Base-by-base conservation (phyloP, 2,329 filamentous ascomycete species). In the Arachnomyces sp. region DNA sequence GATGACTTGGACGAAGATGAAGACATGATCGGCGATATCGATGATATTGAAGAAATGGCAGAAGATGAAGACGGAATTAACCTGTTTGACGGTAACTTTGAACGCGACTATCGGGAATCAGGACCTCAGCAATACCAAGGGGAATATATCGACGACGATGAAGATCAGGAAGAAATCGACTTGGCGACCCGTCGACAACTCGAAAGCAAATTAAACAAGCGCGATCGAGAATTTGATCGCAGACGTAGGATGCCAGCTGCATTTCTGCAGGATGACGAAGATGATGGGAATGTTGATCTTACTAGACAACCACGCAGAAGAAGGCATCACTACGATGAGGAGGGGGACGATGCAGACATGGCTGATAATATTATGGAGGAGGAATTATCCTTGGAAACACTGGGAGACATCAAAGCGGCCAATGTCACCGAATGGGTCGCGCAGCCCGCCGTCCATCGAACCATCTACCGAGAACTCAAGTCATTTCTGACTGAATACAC, bases 391-490 rank as follows among this genome's bases (percentile, higher is more conserved):
- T 76, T 96, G 0, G 90, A 96, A 64, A 87, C 86, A 9, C 73
- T 98, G 31, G 80, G 85, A 46, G 92, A 98, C 60, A 83, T 96
- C 48, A 98, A 98, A 62, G 88, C 92, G 13, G 78, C 87, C 13
- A 95, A 85, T 51, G 71, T 98, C 57, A 93, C 88, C 0, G 92
- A 98, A 50, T 98, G 93, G 93, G 84, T 98, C 31, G 82, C 86
- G 11, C 83, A 89, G 52, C 86, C 86, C 3, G 79, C 87, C 11
- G 92, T 98, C 9, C 86, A 95, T 65, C 79, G 86, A 52, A 93
- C 89, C 1, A 92, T 98, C 63, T 89, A 88, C 59, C 80, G 90
- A 55, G 92, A 98, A 65, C 98, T 98, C 77, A 95, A 94, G 63
- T 84, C 86, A 3, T 98, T 98, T 70, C 71, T 98, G 54, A 96